Percentiles rank a stretch among this genome's conserved stretches.
Conservation (phyloP, 371 early-diverging fungal species). For the Mortierella sp. region DNA sequence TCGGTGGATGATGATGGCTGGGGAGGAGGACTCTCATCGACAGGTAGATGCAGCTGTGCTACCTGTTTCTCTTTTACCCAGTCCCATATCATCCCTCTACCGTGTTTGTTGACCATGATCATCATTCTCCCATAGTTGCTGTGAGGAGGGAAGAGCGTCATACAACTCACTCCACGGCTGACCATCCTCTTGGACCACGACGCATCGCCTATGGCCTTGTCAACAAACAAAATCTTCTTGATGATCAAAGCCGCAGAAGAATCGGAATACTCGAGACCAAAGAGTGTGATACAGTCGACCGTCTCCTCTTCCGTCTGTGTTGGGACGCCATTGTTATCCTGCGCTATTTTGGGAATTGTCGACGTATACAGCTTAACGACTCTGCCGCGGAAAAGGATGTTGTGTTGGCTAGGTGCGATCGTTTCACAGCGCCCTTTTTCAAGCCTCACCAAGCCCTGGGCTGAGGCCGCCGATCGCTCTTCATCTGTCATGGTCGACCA, state of each 20-base stretch:
- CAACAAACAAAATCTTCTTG: constrained; percentile 31
- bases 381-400: constrained; percentile 14
- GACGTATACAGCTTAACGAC: constrained; percentile 29
- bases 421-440: constrained; percentile 3
- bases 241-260: constrained; percentile 18
- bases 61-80: constrained; percentile 33
- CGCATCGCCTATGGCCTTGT: not conserved
- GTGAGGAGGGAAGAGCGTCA: constrained; percentile 25
- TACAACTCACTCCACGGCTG: constrained; percentile 39
- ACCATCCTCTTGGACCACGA: constrained; percentile 22
- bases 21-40: constrained; percentile 3
- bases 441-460: not conserved
- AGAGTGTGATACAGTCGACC: constrained; percentile 34
- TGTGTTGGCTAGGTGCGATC: constrained; percentile 5
- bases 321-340: not conserved
- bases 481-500: too few species aligned
- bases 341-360: not conserved
- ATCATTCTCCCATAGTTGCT: constrained; percentile 32
- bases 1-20: too few species aligned
- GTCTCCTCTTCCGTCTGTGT: not conserved
- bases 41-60: constrained; percentile 18
- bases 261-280: constrained; percentile 29
- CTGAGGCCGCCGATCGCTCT: not conserved
- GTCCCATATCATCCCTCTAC: constrained; percentile 46
- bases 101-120: constrained; percentile 31